Base-by-base conservation (phyloP, 495 filamentous ascomycete genomes). In the Xylaria curta region DNA sequence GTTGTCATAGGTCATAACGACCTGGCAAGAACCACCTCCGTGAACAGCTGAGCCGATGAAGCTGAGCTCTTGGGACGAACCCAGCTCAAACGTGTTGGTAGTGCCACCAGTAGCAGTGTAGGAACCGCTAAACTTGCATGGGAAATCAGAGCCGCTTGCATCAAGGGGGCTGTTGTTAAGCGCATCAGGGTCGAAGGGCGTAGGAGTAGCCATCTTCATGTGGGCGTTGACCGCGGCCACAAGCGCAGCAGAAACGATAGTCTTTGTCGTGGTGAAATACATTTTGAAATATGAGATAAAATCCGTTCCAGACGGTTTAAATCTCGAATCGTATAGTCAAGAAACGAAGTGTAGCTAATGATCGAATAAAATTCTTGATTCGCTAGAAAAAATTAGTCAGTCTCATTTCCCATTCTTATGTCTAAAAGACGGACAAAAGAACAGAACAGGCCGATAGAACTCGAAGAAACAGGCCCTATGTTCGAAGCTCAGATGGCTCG, bases 1-100 rank as follows among this genome's bases (percentile, higher is more conserved):
- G 21, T 81, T 80, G 76, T 97, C 94, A 78, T 94, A 94, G 31
- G 94, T 94, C 79, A 97, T 87, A 15, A 89, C 87, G 67, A 98
- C 82, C 77, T 98, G 95, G 84, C 94, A 97, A 17, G 94, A 96
- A 15, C 95, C 95, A 60, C 95, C 94, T 58, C 91, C 91, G 80
- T 98, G 95, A 8, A 89, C 88, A 1, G 94, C 95, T 24, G 81
- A 78, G 1, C 90, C 90, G 4, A 80, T 81, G 81, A 93, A 91
- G 13, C 76, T 71, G 19, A 94, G 82, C 0, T 73, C 63, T 77
- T 92, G 88, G 2, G 78, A 74, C 2, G 85, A 87, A 12, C 91
- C 91, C n/a, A 91, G 80, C 0, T 76, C 74, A 80, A 88, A 88
- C 4, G 71, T 53, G 80, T 87, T 88, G 73, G 75, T 82, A 5